Evolutionary conservation across 2,329 filamentous ascomycete species (phyloP).

Genomic region (Celoporthe dispersa): DNA sequence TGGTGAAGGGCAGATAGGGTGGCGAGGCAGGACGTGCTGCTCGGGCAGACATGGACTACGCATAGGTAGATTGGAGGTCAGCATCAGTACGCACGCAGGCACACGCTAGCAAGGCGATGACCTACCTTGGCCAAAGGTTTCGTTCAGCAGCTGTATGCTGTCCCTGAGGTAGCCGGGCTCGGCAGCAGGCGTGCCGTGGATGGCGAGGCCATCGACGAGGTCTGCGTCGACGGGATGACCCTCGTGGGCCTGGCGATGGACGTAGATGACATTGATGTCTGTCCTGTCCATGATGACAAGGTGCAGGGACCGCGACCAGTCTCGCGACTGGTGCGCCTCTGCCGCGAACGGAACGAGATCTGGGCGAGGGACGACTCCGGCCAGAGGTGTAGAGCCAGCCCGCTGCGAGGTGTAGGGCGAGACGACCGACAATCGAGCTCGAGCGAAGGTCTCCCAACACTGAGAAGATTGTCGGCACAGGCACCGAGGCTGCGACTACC

Average conservation of each 20-base stretch:
- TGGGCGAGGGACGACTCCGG: constrained; percentile 25
- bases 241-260: constrained; percentile 57
- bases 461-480: constrained; percentile 29
- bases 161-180: constrained; percentile 48
- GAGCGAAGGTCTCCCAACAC: constrained; percentile 29
- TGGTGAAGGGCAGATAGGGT: constrained; percentile 59
- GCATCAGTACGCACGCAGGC: constrained; percentile 13
- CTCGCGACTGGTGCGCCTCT: constrained; percentile 63
- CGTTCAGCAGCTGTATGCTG: constrained; percentile 54
- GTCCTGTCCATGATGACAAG: constrained; percentile 59
- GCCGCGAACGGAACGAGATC: constrained; percentile 41
- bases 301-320: constrained; percentile 60
- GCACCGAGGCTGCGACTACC: constrained; percentile 26
- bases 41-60: constrained; percentile 59
- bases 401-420: constrained; percentile 30
- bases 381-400: constrained; percentile 16
- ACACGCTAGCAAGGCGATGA: constrained; percentile 18
- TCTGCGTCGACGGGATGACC: constrained; percentile 42
- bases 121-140: constrained; percentile 60
- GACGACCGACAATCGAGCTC: constrained; percentile 29
- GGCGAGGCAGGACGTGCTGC: constrained; percentile 57
- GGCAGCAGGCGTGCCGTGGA: constrained; percentile 37
- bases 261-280: constrained; percentile 63
- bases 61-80: constrained; percentile 7
- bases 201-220: constrained; percentile 31